phyloP scores from a whole-genome alignment of 1,284 basidiomycete species.

The Ustilago crameri region DNA sequence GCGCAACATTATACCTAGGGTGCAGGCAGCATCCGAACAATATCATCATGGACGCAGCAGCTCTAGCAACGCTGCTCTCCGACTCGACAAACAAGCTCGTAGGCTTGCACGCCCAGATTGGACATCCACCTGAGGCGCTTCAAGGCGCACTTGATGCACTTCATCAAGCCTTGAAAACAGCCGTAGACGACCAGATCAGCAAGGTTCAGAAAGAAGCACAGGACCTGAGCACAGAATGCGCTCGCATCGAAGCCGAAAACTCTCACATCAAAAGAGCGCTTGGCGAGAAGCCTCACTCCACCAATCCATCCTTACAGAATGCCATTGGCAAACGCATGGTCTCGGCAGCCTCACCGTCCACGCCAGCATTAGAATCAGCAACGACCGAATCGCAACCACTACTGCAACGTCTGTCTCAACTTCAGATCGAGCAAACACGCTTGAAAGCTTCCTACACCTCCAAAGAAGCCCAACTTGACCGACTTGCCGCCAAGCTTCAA shows the following conservation, averaged over 20 bases:
- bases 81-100: constrained; percentile 55
- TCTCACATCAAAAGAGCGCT: constrained; percentile 23
- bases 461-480: constrained; percentile 39
- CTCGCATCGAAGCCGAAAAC: constrained; percentile 31
- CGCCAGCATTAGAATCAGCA: constrained; percentile 6
- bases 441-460: constrained; percentile 36
- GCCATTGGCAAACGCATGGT: constrained; percentile 46
- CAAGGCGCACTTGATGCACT: constrained; percentile 56
- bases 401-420: constrained; percentile 39
- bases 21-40: constrained; percentile 7
- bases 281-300: constrained; percentile 33
- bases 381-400: constrained; percentile 26
- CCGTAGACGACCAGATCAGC: constrained; percentile 61
- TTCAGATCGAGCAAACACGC: constrained; percentile 36
- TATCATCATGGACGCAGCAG: constrained; percentile 56
- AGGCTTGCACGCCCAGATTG: constrained; percentile 56
- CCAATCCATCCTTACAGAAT: constrained; percentile 39
- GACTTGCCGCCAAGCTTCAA: constrained; percentile 34
- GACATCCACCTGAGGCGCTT: constrained; percentile 55
- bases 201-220: constrained; percentile 54
- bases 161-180: constrained; percentile 57
- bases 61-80: constrained; percentile 54
- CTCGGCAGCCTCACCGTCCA: constrained; percentile 31
- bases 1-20: constrained; percentile 6
- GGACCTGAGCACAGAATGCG: constrained; percentile 45